Conservation (phyloP, 345 rosid species). For the Salix arbutifolia region DNA sequence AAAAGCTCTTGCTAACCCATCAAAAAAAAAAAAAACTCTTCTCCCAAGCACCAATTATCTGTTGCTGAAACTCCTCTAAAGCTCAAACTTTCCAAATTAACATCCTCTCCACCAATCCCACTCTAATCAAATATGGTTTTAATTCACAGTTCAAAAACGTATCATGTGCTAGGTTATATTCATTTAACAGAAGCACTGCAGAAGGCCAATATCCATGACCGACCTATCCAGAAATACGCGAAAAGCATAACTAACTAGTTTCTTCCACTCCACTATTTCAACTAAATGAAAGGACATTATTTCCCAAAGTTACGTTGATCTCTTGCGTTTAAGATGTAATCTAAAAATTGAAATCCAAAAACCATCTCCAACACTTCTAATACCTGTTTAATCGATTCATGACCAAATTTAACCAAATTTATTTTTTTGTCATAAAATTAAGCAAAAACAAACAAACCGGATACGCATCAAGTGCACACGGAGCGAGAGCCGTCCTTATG, state of each 20-base stretch:
- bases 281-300: too few relatives aligned
- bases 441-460: constrained; percentile 41
- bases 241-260: not conserved
- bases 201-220: not conserved
- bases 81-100: not conserved
- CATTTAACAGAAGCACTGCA: not conserved
- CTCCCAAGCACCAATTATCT: not conserved
- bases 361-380: too few relatives aligned
- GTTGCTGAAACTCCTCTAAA: not conserved
- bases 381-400: too few relatives aligned
- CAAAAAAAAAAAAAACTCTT: too few relatives aligned
- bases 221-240: not conserved
- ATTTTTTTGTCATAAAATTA: too few relatives aligned
- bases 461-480: constrained; percentile 95
- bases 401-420: too few relatives aligned
- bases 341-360: too few relatives aligned
- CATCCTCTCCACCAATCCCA: not conserved
- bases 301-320: too few relatives aligned
- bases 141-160: not conserved
- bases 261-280: too few relatives aligned
- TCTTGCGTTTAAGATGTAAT: too few relatives aligned
- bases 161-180: not conserved
- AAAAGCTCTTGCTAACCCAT: too few relatives aligned
- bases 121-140: not conserved
- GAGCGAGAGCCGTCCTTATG: constrained; percentile 80